Evolutionary conservation across 768 basidiomycete species (phyloP), one percentile per base, ranked within the genome.

Genomic region (Lactarius pseudohatsudake): DNA sequence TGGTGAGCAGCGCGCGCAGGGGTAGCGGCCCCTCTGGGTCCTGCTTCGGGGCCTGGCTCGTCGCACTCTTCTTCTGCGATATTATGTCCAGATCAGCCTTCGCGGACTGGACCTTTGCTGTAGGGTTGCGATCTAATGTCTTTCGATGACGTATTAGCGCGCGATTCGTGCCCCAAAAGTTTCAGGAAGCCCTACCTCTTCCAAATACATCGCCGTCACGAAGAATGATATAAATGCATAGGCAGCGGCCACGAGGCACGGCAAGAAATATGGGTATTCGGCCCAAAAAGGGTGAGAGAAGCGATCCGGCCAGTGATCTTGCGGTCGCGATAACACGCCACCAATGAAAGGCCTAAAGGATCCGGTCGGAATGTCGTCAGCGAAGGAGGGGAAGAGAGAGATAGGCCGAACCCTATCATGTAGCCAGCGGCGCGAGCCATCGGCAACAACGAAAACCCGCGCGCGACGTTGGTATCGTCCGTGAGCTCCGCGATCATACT

Each of bases 401-500:
- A 36, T 32, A 36, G 22, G 53, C 22, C 67, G 15, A 28, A 68
- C 67, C 67, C 64, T 38, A 68, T 50, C 11, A 59, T 67, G 20
- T 59, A 65, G 20, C 64, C 67, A 20, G 53, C 36, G 11, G 64
- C 59, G 38, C 67, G 66, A 9, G 74, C 70, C 0, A 79, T 69
- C 4, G 80, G 79, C 28, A 81, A 65, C 38, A 77, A 64, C 6
- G 77, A 72, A 40, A 79, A 77, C 0, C 74, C 81, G 30, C 77
- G 75, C 15, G 82, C 81, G 61, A 81, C 80, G 71, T 89, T 89
- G 1, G 84, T 82, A 0, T 81, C 75, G 71, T 89, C 87, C 0
- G 87, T 87, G 38, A 89, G 74, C 65, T 89, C 88, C 0, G 82
- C 87, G 77, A 90, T 80, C 71, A 85, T 84, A 69, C 85, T 87